These are phyloP conservation scores for Candida pseudoviswanathii DNA, from an alignment of 1,139 yeast species.

Conservation along the genomic window DNA sequence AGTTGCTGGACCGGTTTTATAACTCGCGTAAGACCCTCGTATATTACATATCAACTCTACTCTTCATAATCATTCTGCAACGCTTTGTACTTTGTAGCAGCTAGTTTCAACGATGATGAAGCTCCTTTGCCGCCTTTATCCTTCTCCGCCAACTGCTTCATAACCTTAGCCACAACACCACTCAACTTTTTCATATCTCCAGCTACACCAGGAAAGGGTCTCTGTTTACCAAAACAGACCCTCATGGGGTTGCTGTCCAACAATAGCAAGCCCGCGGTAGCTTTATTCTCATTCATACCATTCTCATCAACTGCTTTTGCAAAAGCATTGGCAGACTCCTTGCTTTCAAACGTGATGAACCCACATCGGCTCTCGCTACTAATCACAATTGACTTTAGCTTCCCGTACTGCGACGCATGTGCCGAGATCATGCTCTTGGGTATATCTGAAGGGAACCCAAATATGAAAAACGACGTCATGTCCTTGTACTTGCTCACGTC, in stretches of 20 bases:
- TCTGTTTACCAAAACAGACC: slow-evolving; percentile 66
- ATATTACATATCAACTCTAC: not conserved
- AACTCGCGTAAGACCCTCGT: not conserved
- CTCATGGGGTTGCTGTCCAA: slow-evolving; percentile 51
- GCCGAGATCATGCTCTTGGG: slow-evolving; percentile 62
- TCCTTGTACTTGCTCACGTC: slow-evolving; percentile 42
- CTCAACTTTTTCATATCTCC: slow-evolving; percentile 56
- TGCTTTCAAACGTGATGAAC: slow-evolving; percentile 52
- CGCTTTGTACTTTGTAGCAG: slow-evolving; percentile 5
- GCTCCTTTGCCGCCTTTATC: slow-evolving; percentile 21
- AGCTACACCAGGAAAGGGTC: slow-evolving; percentile 47
- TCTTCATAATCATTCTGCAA: slow-evolving; percentile 9
- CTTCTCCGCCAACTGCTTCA: slow-evolving; percentile 55
- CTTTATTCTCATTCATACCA: slow-evolving; percentile 28
- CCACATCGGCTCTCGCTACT: slow-evolving; percentile 69
- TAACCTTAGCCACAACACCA: slow-evolving; percentile 55
- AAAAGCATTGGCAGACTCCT: slow-evolving; percentile 57
- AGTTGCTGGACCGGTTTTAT: not conserved
- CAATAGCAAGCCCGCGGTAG: slow-evolving; percentile 39
- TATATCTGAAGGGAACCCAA: slow-evolving; percentile 68
- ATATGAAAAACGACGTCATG: slow-evolving; percentile 63
- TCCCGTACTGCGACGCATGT: slow-evolving; percentile 48
- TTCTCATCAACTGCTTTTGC: slow-evolving; percentile 38
- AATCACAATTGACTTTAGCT: slow-evolving; percentile 51
- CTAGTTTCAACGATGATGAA: not conserved